phyloP scores from a whole-genome alignment of 148 eudicot species.

The Pouteria glomerata region DNA sequence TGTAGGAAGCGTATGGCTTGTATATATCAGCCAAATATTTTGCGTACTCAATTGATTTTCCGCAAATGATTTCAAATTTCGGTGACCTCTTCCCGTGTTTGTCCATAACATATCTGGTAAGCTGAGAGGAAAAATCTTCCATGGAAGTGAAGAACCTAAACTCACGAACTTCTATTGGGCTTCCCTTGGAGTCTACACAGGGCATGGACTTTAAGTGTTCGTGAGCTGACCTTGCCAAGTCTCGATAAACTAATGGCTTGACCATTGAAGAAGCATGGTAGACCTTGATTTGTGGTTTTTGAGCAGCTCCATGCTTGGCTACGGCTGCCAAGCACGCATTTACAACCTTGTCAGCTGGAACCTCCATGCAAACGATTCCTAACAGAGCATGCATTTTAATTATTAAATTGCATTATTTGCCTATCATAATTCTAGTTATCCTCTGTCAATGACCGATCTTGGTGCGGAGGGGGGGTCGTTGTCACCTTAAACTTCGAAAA shows the following conservation, averaged over 20 bases:
- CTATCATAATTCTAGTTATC: no score
- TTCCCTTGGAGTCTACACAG: slow-evolving; percentile 60
- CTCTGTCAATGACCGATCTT: no score
- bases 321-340: slow-evolving; percentile 91
- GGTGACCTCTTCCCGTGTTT: slow-evolving; percentile 48
- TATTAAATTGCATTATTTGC: no score
- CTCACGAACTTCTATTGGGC: slow-evolving; percentile 57
- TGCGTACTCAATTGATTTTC: slow-evolving; percentile 77
- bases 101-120: no score
- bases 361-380: no score
- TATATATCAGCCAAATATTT: slow-evolving; percentile 81
- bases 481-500: no score
- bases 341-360: slow-evolving; percentile 97
- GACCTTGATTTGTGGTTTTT: slow-evolving; percentile 55
- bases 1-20: slow-evolving; percentile 81
- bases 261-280: slow-evolving; percentile 96
- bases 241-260: slow-evolving; percentile 69
- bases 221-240: slow-evolving; percentile 54
- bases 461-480: no score
- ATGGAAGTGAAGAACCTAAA: slow-evolving; percentile 65
- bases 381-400: no score
- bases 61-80: slow-evolving; percentile 59
- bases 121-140: slow-evolving; percentile 80
- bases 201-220: slow-evolving; percentile 67
- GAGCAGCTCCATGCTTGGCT: slow-evolving; percentile 77